These are phyloP conservation scores for Camelina sativa DNA, from an alignment of 345 rosid genomes.

Conservation along the genomic window DNA sequence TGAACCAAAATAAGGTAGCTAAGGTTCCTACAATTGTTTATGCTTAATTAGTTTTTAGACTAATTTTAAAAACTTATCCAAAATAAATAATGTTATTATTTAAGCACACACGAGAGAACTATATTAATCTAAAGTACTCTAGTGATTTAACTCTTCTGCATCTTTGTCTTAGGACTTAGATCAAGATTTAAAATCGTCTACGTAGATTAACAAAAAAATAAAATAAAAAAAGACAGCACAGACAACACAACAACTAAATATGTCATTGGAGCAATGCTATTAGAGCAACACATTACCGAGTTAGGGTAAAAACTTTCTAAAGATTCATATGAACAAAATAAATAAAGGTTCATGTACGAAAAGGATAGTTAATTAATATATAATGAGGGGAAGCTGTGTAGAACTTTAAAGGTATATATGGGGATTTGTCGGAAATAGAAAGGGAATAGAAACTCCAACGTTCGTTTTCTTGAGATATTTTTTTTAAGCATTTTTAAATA, in stretches of 20 bases:
- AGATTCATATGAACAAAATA: conserved; percentile 9
- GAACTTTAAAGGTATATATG: conserved; percentile 24
- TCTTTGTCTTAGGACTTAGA: not conserved
- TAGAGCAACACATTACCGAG: conserved; percentile 17
- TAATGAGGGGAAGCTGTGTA: conserved; percentile 39
- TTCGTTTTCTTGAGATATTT: conserved; percentile 27
- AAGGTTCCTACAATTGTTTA: conserved; percentile 30
- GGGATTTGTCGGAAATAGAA: conserved; percentile 40
- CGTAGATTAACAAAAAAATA: not conserved
- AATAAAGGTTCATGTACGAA: conserved; percentile 11
- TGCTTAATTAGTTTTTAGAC: not conserved
- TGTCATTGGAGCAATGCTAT: conserved; percentile 11
- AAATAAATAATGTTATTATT: conserved; percentile 18
- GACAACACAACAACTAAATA: not conserved
- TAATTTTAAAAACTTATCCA: not conserved
- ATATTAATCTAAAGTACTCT: not conserved
- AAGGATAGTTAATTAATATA: conserved; percentile 22
- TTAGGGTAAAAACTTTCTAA: conserved; percentile 7
- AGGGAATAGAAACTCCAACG: conserved; percentile 39
- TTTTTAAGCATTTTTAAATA: conserved; percentile 12
- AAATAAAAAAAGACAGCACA: not conserved
- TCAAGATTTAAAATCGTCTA: conserved; percentile 4
- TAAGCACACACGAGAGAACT: conserved; percentile 5
- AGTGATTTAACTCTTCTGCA: conserved; percentile 4
- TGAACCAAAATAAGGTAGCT: conserved; percentile 41